These are phyloP conservation scores for Geosiphon pyriformis DNA, from an alignment of 192 early-diverging fungal species.

Conservation along the genomic window DNA sequence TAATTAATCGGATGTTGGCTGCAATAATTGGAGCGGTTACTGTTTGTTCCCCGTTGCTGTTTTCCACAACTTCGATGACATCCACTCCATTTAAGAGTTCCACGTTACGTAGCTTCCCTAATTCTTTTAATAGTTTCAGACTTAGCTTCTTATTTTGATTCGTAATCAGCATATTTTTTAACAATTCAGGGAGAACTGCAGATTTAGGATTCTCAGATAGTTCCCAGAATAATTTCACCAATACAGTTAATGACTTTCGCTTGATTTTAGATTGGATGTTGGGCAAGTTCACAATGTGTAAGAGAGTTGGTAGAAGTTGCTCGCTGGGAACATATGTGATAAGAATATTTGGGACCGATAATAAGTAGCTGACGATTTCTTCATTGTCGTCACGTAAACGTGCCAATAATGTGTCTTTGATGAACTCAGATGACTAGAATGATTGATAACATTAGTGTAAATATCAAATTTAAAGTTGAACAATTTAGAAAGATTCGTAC, in stretches of 20 bases:
- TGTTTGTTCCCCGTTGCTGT: too few species aligned
- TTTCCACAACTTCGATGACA: not conserved
- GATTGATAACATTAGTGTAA: not conserved
- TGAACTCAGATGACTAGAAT: conserved; percentile 32
- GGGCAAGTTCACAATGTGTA: conserved; percentile 24
- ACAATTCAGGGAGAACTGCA: not conserved
- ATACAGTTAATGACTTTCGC: conserved; percentile 7
- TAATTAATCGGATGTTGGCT: conserved; percentile 31
- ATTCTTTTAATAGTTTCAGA: not conserved
- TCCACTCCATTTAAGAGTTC: not conserved
- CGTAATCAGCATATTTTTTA: not conserved
- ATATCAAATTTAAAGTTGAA: too few species aligned
- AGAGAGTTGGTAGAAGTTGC: conserved; percentile 28
- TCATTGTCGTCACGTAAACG: conserved; percentile 49
- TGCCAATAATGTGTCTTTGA: conserved; percentile 43
- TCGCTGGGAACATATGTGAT: conserved; percentile 23
- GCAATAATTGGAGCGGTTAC: conserved; percentile 17
- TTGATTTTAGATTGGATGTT: conserved; percentile 19
- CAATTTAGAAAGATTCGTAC: not conserved
- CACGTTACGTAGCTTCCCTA: not conserved
- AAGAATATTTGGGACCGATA: conserved; percentile 31
- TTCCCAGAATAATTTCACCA: not conserved
- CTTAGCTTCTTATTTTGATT: not conserved
- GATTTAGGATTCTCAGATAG: not conserved
- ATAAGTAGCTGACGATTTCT: conserved; percentile 38